phyloP scores from a whole-genome alignment of 2,329 filamentous ascomycete genomes.

The Ophiostoma ulmi region DNA sequence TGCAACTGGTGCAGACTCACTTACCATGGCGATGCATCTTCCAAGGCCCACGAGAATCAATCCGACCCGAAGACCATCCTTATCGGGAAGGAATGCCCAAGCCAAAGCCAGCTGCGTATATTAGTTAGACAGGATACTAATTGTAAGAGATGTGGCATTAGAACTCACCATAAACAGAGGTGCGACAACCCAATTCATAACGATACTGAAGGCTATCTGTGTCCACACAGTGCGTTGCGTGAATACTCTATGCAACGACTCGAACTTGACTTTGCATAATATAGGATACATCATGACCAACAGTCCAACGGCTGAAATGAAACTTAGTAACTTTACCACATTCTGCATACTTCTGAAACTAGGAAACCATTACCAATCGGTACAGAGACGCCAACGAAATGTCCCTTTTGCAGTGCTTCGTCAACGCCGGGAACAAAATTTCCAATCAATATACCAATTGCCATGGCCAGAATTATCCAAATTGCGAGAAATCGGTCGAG shows the following conservation, averaged over 20 bases:
- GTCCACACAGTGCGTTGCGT: conserved; percentile 61
- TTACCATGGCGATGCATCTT: conserved; percentile 82
- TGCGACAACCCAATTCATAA: conserved; percentile 78
- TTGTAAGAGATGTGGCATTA: neutral
- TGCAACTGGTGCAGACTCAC: conserved; percentile 19
- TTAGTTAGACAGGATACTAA: neutral
- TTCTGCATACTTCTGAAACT: no score
- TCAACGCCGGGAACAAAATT: conserved; percentile 65
- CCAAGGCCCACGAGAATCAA: conserved; percentile 79
- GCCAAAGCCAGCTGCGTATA: conserved; percentile 53
- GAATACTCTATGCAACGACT: conserved; percentile 65
- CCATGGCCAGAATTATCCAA: conserved; percentile 77
- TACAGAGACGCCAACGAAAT: conserved; percentile 52
- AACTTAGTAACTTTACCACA: neutral
- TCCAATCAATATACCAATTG: conserved; percentile 66
- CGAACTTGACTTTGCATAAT: conserved; percentile 77
- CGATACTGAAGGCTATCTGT: conserved; percentile 70
- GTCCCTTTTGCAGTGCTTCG: conserved; percentile 60
- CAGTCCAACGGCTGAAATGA: conserved; percentile 62
- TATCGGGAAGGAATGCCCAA: conserved; percentile 62
- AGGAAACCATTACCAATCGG: conserved; percentile 35
- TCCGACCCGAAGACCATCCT: conserved; percentile 55
- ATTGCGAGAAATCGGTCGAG: conserved; percentile 61
- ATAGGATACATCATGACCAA: conserved; percentile 95
- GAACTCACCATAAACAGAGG: conserved; percentile 72